A percentile compares a stretch with the other conserved stretches of the same genome.
phyloP scores from a whole-genome alignment of 2,329 filamentous ascomycete genomes.

The Fusarium sp. region DNA sequence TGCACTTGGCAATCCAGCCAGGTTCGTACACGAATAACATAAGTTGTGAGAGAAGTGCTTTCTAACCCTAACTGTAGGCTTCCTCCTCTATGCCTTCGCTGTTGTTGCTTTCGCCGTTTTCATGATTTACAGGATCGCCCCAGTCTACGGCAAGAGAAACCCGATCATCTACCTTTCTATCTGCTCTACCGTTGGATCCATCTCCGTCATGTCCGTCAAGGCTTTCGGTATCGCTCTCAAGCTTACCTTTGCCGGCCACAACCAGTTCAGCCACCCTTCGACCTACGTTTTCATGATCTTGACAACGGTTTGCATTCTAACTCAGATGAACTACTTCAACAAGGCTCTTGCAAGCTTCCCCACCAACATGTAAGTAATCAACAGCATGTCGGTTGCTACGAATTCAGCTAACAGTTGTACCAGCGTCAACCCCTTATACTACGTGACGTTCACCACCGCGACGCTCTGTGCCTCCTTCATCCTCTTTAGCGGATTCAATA shows the following conservation, averaged over 20 bases:
- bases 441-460: constrained; percentile 96
- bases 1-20: constrained; percentile 90
- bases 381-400: too few relatives aligned
- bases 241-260: constrained; percentile 90
- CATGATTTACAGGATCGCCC: constrained; percentile 97
- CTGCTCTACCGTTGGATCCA: constrained; percentile 95
- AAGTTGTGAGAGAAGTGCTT: neutral
- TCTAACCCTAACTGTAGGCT: constrained; percentile 69
- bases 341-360: constrained; percentile 97
- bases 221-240: constrained; percentile 98
- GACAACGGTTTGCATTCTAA: constrained; percentile 91
- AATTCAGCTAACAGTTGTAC: constrained; percentile 8
- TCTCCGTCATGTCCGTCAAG: constrained; percentile 99
- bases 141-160: constrained; percentile 92
- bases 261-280: constrained; percentile 94
- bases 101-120: constrained; percentile 87
- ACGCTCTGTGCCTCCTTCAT: constrained; percentile 96
- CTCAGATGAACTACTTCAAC: constrained; percentile 99
- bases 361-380: constrained; percentile 85
- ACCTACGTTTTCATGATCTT: constrained; percentile 98
- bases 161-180: constrained; percentile 97
- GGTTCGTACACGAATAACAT: constrained; percentile 65
- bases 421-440: constrained; percentile 96
- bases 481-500: constrained; percentile 96
- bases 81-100: constrained; percentile 84